Evolutionary conservation across 2,329 filamentous ascomycete species (phyloP), one percentile per base, ranked within the genome.

Genomic region (Amesomyces nigricolor): DNA sequence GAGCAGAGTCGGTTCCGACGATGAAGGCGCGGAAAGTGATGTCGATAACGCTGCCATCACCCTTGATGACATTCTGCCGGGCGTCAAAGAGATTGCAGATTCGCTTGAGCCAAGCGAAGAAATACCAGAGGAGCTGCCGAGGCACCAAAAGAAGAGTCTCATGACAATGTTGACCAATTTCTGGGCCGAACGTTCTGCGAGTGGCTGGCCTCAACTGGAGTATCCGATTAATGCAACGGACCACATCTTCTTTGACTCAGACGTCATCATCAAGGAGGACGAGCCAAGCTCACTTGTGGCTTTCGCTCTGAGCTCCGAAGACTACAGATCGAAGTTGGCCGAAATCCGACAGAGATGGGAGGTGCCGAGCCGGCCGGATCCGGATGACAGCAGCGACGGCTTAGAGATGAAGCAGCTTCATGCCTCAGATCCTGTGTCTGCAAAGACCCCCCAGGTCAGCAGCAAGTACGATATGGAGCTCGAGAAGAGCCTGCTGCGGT

Each of bases 121-220:
- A 51, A 78, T 84, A 22, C 78, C 80, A 0, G 72, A 88, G 9
- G 90, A 95, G 63, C 78, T 99, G 11, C 90, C 91, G 1, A 96
- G 90, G 66, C 90, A 97, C 66, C 90, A 96, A 67, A 94, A 92
- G 70, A 91, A 85, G 55, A 96, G 91, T 45, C 76, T 97, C 61
- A 87, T 99, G 82, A 96, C 95, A 68, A 91, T 96, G 75, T 78
- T 99, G 45, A 94, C 91, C 14, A 96, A 92, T 65, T 99, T 99
- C 71, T 99, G 94, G 94, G 95, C 94, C 2, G 95, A 99, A 71
- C 84, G 94, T 51, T 97, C 94, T 47, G 90, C 95, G 22, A 96
- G 91, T 69, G 91, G 92, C 38, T 99, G 94, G 94, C 81, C 87
- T 5, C 83, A 87, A 19, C 79, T 99, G 17, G 94, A 99, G 53